These are phyloP conservation scores for Trametes cinnabarina DNA, from an alignment of 768 basidiomycete species.

Conservation along the genomic window DNA sequence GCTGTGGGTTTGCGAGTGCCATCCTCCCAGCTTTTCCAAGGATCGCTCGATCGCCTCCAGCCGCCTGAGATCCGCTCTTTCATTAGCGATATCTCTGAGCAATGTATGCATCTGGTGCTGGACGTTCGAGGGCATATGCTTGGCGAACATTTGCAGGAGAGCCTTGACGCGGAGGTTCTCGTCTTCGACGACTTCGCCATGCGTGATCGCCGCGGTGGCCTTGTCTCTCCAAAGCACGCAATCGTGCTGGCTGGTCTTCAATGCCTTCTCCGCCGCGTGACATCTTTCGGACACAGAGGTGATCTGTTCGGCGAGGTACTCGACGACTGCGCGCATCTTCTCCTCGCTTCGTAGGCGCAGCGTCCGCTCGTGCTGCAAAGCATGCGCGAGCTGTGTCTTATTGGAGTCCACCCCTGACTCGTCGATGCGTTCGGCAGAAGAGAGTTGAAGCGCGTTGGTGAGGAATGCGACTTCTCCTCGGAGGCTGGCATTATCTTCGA, in stretches of 20 bases:
- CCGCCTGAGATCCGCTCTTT: slow-evolving; percentile 7
- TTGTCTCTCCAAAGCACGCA: slow-evolving; percentile 22
- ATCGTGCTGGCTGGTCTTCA: slow-evolving; percentile 13
- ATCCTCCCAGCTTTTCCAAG: background rate
- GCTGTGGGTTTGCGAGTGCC: background rate
- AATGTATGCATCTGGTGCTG: slow-evolving; percentile 21
- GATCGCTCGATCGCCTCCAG: slow-evolving; percentile 2
- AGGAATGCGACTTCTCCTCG: slow-evolving; percentile 13
- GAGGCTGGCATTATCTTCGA: slow-evolving; percentile 8
- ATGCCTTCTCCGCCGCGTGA: slow-evolving; percentile 3
- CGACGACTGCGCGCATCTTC: slow-evolving; percentile 3
- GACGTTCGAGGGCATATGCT: slow-evolving; percentile 14
- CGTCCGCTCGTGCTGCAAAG: slow-evolving; percentile 8
- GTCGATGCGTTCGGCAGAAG: background rate
- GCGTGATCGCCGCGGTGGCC: slow-evolving; percentile 19
- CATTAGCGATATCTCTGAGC: slow-evolving; percentile 9
- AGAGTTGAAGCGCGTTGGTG: background rate
- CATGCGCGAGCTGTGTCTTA: background rate
- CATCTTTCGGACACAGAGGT: slow-evolving; percentile 5
- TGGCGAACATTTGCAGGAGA: slow-evolving; percentile 19
- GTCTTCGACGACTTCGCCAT: slow-evolving; percentile 24
- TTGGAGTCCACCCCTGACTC: background rate
- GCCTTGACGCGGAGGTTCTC: slow-evolving; percentile 24
- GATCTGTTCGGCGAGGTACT: slow-evolving; percentile 15
- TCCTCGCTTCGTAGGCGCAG: slow-evolving; percentile 8